phyloP scores from a whole-genome alignment of 2,329 filamentous ascomycete species.

The Ceratocystis huliohia region DNA sequence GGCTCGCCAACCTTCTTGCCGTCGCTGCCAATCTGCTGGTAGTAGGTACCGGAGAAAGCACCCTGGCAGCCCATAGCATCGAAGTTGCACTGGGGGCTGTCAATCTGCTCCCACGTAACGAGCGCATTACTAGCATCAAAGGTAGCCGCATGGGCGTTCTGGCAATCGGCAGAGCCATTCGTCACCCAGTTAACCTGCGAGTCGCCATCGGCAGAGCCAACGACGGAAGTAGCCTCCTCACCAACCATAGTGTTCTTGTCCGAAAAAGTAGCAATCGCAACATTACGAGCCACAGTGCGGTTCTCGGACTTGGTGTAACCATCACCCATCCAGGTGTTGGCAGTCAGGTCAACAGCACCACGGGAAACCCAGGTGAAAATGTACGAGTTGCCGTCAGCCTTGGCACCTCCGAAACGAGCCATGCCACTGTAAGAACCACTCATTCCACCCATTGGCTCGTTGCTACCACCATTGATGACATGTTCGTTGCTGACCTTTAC shows the following conservation, averaged over 20 bases:
- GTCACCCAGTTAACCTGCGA: conserved; percentile 49
- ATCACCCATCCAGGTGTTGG: conserved; percentile 45
- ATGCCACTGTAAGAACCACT: conserved; percentile 48
- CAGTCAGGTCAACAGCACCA: conserved; percentile 41
- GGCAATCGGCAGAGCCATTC: conserved; percentile 37
- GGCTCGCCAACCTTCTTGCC: conserved; percentile 41
- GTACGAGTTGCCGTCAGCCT: conserved; percentile 32
- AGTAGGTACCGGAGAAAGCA: conserved; percentile 45
- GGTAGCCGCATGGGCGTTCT: conserved; percentile 45
- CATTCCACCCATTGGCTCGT: conserved; percentile 51
- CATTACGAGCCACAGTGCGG: conserved; percentile 46
- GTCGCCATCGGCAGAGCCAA: conserved; percentile 42
- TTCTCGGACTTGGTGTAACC: conserved; percentile 41
- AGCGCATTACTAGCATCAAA: conserved; percentile 41
- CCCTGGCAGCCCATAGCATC: conserved; percentile 48
- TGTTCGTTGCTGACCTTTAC: conserved; percentile 52
- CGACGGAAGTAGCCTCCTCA: conserved; percentile 39
- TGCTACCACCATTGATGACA: conserved; percentile 44
- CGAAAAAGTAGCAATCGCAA: conserved; percentile 43
- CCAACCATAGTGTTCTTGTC: conserved; percentile 46
- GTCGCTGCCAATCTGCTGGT: conserved; percentile 41
- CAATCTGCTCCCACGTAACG: conserved; percentile 50
- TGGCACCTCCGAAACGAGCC: conserved; percentile 38
- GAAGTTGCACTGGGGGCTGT: conserved; percentile 40
- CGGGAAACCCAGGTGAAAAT: conserved; percentile 52